Evolutionary conservation across 306 rosid species (phyloP).

Genomic region (Dicorynia guianensis): DNA sequence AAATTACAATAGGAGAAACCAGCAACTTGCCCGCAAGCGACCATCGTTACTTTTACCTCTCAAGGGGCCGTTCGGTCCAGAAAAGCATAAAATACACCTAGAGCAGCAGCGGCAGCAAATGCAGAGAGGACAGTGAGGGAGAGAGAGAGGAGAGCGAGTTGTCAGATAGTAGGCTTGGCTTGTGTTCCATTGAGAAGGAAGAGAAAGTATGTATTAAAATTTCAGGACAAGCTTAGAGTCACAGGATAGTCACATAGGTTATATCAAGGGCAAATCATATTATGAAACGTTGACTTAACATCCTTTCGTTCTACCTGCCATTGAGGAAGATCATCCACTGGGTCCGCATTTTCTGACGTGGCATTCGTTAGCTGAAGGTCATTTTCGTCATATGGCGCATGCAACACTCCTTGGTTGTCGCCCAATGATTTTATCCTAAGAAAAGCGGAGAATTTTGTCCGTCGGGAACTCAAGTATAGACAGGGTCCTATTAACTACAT

Average conservation of each 20-base stretch:
- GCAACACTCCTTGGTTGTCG: not conserved
- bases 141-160: not conserved
- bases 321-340: not conserved
- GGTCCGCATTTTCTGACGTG: conserved; percentile 20
- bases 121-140: conserved; percentile 9
- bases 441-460: conserved; percentile 22
- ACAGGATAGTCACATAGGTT: not conserved
- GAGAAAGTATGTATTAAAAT: conserved; percentile 23
- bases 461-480: not conserved
- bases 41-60: conserved; percentile 10
- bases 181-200: conserved; percentile 19
- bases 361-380: conserved; percentile 38
- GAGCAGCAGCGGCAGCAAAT: conserved; percentile 36
- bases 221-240: not conserved
- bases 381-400: conserved; percentile 18
- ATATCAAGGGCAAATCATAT: conserved; percentile 6
- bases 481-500: too few species aligned
- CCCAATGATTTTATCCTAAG: conserved; percentile 33
- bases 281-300: conserved; percentile 8
- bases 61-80: conserved; percentile 51
- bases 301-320: conserved; percentile 32
- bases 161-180: not conserved
- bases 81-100: conserved; percentile 13
- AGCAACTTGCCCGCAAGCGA: conserved; percentile 41
- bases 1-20: conserved; percentile 1